phyloP scores from a whole-genome alignment of 192 early-diverging fungal species.

The Coemansia sp. region DNA sequence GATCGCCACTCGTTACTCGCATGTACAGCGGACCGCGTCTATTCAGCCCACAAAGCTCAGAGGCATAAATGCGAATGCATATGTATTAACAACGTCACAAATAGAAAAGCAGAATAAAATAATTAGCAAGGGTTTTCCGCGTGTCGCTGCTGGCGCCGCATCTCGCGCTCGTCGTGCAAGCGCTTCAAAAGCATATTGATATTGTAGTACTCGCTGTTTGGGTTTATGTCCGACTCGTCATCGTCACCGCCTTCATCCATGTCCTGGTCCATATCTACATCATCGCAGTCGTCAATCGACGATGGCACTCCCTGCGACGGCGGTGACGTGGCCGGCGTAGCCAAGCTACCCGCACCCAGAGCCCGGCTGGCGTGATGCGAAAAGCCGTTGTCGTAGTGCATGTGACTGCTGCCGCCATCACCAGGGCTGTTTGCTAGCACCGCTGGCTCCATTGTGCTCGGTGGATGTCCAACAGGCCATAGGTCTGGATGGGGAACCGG shows the following conservation, averaged over 20 bases:
- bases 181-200: slow-evolving; percentile 47
- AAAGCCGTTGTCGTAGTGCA: background rate
- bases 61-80: background rate
- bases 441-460: background rate
- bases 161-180: slow-evolving; percentile 43
- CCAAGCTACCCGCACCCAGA: background rate
- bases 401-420: background rate
- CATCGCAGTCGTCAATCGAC: slow-evolving; percentile 8
- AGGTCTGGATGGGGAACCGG: background rate
- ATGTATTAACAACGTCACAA: background rate
- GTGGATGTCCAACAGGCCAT: background rate
- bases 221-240: slow-evolving; percentile 16
- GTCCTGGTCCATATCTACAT: background rate
- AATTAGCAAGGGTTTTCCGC: background rate
- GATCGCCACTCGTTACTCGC: slow-evolving; percentile 5
- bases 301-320: slow-evolving; percentile 5
- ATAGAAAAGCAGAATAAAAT: no score
- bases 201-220: slow-evolving; percentile 43
- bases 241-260: slow-evolving; percentile 14
- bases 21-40: background rate
- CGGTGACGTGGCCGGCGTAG: slow-evolving; percentile 34
- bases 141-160: slow-evolving; percentile 23
- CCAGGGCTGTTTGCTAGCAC: background rate
- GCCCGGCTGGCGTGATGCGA: background rate
- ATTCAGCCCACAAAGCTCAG: background rate